Percentiles rank a stretch among this genome's conserved stretches.
phyloP scores from a whole-genome alignment of 2,329 filamentous ascomycete genomes.

The Stagonosporopsis chrysanthemi region DNA sequence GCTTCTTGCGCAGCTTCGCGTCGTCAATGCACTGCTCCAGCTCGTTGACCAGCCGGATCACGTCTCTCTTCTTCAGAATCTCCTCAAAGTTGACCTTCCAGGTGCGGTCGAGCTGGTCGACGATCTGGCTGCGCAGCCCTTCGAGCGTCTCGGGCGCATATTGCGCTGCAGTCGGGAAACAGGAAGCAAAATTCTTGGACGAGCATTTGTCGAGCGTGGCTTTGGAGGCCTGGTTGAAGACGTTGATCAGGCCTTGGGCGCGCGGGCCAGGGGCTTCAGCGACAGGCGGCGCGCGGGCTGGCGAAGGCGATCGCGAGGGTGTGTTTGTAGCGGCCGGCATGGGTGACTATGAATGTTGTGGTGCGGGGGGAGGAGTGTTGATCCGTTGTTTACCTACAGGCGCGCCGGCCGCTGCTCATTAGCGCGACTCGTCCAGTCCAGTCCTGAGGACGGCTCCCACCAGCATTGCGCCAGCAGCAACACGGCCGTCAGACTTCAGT shows the following conservation, averaged over 20 bases:
- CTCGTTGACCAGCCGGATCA: slow-evolving; percentile 66
- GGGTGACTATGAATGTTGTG: slow-evolving; percentile 21
- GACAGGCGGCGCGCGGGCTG: slow-evolving; percentile 61
- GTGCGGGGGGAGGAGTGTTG: slow-evolving; percentile 5
- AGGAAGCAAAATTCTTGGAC: slow-evolving; percentile 67
- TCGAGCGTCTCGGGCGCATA: slow-evolving; percentile 65
- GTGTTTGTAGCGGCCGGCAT: slow-evolving; percentile 43
- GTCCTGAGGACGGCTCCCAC: neutral
- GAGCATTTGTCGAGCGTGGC: slow-evolving; percentile 68
- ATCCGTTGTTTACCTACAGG: slow-evolving; percentile 16
- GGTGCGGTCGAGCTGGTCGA: slow-evolving; percentile 64
- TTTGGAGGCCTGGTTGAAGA: slow-evolving; percentile 66
- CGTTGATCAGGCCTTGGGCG: slow-evolving; percentile 65
- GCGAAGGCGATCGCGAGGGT: slow-evolving; percentile 57
- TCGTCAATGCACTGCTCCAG: slow-evolving; percentile 67
- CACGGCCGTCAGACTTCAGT: neutral
- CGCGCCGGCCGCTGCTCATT: slow-evolving; percentile 12
- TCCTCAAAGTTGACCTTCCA: slow-evolving; percentile 67
- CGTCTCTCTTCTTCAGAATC: slow-evolving; percentile 64
- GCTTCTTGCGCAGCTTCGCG: slow-evolving; percentile 61
- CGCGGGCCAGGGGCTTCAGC: slow-evolving; percentile 65
- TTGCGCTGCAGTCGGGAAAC: slow-evolving; percentile 68
- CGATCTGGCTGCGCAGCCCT: slow-evolving; percentile 65
- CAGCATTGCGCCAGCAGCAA: neutral
- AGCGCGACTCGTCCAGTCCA: neutral